Evolutionary conservation across 2,329 filamentous ascomycete species (phyloP), one percentile per base, ranked within the genome.

Genomic region (Calonectria hongkongensis): DNA sequence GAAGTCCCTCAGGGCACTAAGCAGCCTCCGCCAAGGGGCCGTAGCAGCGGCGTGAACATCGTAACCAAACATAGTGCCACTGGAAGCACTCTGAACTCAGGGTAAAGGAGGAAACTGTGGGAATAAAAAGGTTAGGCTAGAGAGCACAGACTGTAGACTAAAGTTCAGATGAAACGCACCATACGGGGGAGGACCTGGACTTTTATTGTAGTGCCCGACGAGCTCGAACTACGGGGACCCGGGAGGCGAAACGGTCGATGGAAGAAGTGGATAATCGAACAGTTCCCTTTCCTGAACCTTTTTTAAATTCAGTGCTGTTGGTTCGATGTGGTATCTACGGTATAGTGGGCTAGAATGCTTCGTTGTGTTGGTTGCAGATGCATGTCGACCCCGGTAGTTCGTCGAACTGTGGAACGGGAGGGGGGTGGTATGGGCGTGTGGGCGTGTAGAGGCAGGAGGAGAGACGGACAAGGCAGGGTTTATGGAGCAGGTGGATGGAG

Each of bases 101-200:
- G 63, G 15, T 66, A 25, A 51, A 33, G 36, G 47, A 66, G 63
- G 16, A 21, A 43, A 54, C 33, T 54, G 25, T 66, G 63, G 62
- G 25, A 66, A 66, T 43, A 63, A 65, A 66, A 66, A 66, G 63
- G 50, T 66, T 66, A 66, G 63, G 47, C 43, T 41, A 51, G 27
- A 36, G 36, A 54, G 63, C 63, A 66, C 63, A 54, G 63, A 66
- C 63, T n/a, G 63, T 28, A 51, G 47, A 51, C 63, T 66, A 66
- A 66, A 51, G 47, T 51, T 51, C 33, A 54, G 25, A 66, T 66
- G 63, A 66, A 66, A 66, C 63, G 63, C 45, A n/a, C 47, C 43
- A 51, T 51, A 51, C 63, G 63, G 47, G 63, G 36, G 63, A 66
- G 33, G 54, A 58, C 54, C 54, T 58, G n/a, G 54, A 58, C 33